These are phyloP conservation scores for Xylaria sp. DNA, from an alignment of 2,329 filamentous ascomycete species.

Conservation along the genomic window DNA sequence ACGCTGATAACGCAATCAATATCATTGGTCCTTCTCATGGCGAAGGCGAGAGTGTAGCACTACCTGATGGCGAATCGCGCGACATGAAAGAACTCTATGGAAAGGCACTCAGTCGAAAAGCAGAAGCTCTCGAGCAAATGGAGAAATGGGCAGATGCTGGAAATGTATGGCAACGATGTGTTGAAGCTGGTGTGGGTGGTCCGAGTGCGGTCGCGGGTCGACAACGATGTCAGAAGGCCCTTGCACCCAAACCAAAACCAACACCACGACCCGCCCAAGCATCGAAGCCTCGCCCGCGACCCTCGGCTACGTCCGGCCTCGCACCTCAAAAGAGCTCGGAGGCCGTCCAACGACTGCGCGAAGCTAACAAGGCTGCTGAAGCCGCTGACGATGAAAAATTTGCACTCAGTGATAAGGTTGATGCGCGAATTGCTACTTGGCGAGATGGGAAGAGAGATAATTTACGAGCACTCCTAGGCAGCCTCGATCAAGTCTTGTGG, in stretches of 20 bases:
- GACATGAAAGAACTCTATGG: conserved; percentile 94
- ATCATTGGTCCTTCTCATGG: conserved; percentile 85
- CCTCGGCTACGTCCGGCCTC: conserved; percentile 53
- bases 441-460: conserved; percentile 93
- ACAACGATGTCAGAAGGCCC: conserved; percentile 87
- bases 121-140: conserved; percentile 93
- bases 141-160: conserved; percentile 92
- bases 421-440: conserved; percentile 83
- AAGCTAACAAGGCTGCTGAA: conserved; percentile 86
- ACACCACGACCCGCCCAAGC: conserved; percentile 59
- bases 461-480: conserved; percentile 85
- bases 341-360: conserved; percentile 83
- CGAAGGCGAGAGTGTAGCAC: conserved; percentile 80
- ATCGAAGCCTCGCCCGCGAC: conserved; percentile 58
- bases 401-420: conserved; percentile 84
- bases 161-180: conserved; percentile 81
- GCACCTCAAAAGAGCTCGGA: conserved; percentile 69
- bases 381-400: conserved; percentile 93
- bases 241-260: conserved; percentile 73
- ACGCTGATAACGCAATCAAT: conserved; percentile 82
- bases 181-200: conserved; percentile 88
- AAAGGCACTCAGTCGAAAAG: conserved; percentile 93
- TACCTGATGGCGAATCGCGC: conserved; percentile 74
- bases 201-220: conserved; percentile 84
- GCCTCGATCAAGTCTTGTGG: conserved; percentile 91